Evolutionary conservation across 805 yeast species (phyloP), one percentile per base, ranked within the genome.

Genomic region (Ogataea ganodermae): DNA sequence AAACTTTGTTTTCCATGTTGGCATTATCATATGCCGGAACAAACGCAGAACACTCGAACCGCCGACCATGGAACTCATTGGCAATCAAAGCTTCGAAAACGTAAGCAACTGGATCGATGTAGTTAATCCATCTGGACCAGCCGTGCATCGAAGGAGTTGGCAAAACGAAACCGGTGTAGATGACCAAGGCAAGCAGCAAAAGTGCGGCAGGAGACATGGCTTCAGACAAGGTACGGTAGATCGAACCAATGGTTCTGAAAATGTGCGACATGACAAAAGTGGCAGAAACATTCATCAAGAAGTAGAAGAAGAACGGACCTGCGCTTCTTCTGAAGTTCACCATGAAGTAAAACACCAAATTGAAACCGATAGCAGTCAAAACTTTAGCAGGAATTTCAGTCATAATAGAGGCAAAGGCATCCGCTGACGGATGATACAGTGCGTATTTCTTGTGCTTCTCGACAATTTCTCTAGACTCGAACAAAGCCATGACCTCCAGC

Each of bases 71-170:
- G 62, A 80, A 81, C 60, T 82, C 86, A 55, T 80, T 81, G 2
- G 75, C 70, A 73, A 82, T 72, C 58, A 80, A 62, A 1, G 84
- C 69, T 62, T 81, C 85, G 57, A 80, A 81, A 16, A 75, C 70
- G 56, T 79, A 80, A 9, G 78, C 77, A 42, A 80, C 60, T 2
- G 85, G 85, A 53, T 80, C 72, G 38, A 81, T 55, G 55, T 78
- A 81, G 63, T 77, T 76, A 49, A 81, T 78, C 85, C 84, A 81
- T 56, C 80, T 71, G 28, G 80, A 74, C 85, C 86, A 81, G 12
- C 83, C 81, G 49, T 73, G 68, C 78, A 80, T 78, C 39, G 71
- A 66, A 4, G 74, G 71, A 26, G 75, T 73, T 24, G 84, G 85
- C 49, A 80, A 67, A 24, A 75, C 78, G 62, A 80, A 80, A 33